A percentile compares a stretch with the other conserved stretches of the same genome.
These are phyloP conservation scores for Styphnolobium japonicum DNA, from an alignment of 306 rosid species.

Conservation along the genomic window DNA sequence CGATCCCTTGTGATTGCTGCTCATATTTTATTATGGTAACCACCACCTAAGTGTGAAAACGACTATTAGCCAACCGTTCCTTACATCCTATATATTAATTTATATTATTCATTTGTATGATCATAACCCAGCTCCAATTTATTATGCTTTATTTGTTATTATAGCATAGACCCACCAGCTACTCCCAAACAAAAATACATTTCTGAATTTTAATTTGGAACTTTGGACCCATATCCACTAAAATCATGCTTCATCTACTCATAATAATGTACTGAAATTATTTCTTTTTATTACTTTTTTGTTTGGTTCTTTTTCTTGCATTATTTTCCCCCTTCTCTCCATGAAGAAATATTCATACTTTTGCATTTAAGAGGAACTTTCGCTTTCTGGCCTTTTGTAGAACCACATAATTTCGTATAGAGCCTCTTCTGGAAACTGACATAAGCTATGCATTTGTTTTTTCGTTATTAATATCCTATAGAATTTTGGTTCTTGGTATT, in stretches of 20 bases:
- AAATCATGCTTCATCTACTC: conserved; percentile 48
- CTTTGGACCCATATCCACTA: conserved; percentile 44
- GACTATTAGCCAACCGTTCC: conserved; percentile 75
- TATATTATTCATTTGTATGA: conserved; percentile 14
- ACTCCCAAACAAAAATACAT: conserved; percentile 52
- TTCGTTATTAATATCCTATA: too few relatives aligned
- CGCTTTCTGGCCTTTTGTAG: conserved; percentile 60
- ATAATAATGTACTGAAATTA: conserved; percentile 37
- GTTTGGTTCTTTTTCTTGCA: conserved; percentile 32
- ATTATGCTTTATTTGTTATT: conserved; percentile 36
- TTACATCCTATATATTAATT: conserved; percentile 31
- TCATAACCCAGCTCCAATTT: conserved; percentile 22
- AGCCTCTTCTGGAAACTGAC: too few relatives aligned
- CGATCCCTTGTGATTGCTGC: conserved; percentile 40
- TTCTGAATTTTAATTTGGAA: conserved; percentile 40
- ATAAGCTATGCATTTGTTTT: too few relatives aligned
- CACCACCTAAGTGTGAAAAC: conserved; percentile 70
- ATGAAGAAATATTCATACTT: conserved; percentile 26
- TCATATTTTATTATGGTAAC: conserved; percentile 51
- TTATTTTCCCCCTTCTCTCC: conserved; percentile 5
- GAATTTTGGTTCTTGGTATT: not conserved
- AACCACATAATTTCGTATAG: conserved; percentile 48
- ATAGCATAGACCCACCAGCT: conserved; percentile 57
- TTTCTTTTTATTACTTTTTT: conserved; percentile 30
- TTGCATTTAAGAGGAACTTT: conserved; percentile 47